A percentile compares a stretch with the other conserved stretches of the same genome.
Evolutionary conservation across 2,329 filamentous ascomycete genomes (phyloP).

Genomic region (Colletotrichum sp.): DNA sequence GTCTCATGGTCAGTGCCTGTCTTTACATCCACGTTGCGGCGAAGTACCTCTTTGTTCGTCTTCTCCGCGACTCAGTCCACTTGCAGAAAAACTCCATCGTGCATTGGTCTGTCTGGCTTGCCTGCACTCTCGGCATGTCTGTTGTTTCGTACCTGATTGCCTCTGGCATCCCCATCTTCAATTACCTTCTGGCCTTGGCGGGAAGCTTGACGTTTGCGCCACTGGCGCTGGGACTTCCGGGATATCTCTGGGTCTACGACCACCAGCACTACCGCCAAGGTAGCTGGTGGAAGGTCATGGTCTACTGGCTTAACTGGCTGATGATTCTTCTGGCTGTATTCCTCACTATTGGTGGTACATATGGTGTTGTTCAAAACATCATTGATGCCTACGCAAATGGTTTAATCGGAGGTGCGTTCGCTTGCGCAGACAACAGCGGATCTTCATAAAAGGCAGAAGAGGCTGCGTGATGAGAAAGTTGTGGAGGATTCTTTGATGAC

Average conservation of each 20-base stretch:
- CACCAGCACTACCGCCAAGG: conserved; percentile 35
- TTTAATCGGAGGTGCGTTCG: conserved; percentile 49
- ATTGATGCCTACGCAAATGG: conserved; percentile 54
- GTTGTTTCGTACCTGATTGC: conserved; percentile 35
- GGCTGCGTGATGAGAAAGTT: not conserved
- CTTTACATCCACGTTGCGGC: conserved; percentile 42
- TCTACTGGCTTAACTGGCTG: conserved; percentile 37
- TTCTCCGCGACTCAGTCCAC: conserved; percentile 39
- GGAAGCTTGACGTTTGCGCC: conserved; percentile 39
- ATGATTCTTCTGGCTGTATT: conserved; percentile 41
- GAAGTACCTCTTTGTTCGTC: conserved; percentile 44
- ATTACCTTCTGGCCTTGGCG: conserved; percentile 33
- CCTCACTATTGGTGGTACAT: conserved; percentile 44
- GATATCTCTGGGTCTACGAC: conserved; percentile 40
- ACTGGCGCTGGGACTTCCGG: conserved; percentile 37
- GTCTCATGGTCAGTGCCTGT: conserved; percentile 51
- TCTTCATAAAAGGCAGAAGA: conserved; percentile 24
- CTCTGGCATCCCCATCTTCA: conserved; percentile 38
- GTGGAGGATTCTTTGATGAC: not conserved
- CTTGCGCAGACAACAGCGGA: conserved; percentile 51
- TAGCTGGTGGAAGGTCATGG: conserved; percentile 26
- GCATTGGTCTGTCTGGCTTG: conserved; percentile 42
- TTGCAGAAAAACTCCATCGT: conserved; percentile 36
- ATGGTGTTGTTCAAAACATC: conserved; percentile 54
- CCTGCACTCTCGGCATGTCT: conserved; percentile 31